Base-by-base conservation (phyloP, 345 rosid genomes). In the Linum trigynum region DNA sequence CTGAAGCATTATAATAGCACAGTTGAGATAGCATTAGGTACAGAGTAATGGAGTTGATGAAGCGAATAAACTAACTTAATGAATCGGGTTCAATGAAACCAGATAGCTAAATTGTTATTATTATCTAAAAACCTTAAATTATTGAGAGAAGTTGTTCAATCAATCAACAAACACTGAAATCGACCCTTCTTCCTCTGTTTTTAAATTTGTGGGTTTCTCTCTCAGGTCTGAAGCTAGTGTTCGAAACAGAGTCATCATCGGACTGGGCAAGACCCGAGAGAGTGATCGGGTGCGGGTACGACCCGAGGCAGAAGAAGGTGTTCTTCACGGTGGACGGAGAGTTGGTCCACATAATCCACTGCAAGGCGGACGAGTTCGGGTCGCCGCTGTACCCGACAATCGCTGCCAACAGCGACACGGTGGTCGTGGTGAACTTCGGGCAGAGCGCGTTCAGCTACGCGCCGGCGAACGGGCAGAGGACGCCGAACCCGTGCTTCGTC, bases 251-350 rank as follows among this genome's bases (percentile, higher is more conserved):
- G 67, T 76, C 77, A 66, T 67, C 53, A 48, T 48, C 79, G 39
- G 84, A 84, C 2, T 84, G 83, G 89, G 85, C 79, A 60, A 74
- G 60, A 66, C 32, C 43, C 15, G 83, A 78, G 32, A 81, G 67
- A 72, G 87, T 82, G 62, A 79, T 86, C 4, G 92, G 92, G 1
- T 86, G 92, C 50, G 92, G 92, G 57, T 84, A 78, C 62, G 83
- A 81, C 72, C 89, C 92, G 1, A 78, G 75, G 78, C 72, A 79
- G 55, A 86, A 79, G 81, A 81, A 78, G 64, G 92, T 86, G 38
- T 84, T 73, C 48, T 86, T 84, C 85, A 82, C 92, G 0, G 69
- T 82, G 55, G 84, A 81, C 36, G 78, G 83, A 10, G 86, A 81
- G 70, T 57, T 84, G 66, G 74, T 78, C 17, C 87, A 81, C 65